These are phyloP conservation scores for Boechera retrofracta DNA, from an alignment of 345 rosid species.

Conservation along the genomic window DNA sequence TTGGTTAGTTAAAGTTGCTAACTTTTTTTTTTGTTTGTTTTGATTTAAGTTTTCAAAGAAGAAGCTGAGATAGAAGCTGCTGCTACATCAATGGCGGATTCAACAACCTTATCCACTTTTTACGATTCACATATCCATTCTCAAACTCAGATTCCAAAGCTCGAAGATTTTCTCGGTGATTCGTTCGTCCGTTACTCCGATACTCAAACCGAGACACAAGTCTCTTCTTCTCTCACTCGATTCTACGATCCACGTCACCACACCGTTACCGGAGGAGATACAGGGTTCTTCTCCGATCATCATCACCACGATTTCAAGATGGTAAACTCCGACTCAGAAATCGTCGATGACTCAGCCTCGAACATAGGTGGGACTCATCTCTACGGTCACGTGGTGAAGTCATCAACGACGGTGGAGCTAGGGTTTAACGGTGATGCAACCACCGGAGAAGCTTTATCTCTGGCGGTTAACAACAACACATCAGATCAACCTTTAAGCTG, in stretches of 20 bases:
- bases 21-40: not conserved
- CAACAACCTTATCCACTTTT: slow-evolving; percentile 49
- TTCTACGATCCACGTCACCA: slow-evolving; percentile 59
- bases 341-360: slow-evolving; percentile 68
- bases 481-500: not conserved
- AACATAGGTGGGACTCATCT: slow-evolving; percentile 49
- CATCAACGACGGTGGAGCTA: slow-evolving; percentile 52
- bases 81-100: slow-evolving; percentile 51
- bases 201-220: slow-evolving; percentile 70
- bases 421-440: slow-evolving; percentile 48
- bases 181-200: slow-evolving; percentile 58
- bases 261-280: not conserved
- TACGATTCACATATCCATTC: slow-evolving; percentile 52
- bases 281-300: slow-evolving; percentile 58
- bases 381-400: slow-evolving; percentile 52
- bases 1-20: slow-evolving; percentile 24
- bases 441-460: slow-evolving; percentile 57
- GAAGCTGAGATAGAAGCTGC: slow-evolving; percentile 43
- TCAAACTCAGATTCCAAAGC: slow-evolving; percentile 63
- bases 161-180: slow-evolving; percentile 86
- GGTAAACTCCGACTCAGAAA: slow-evolving; percentile 67
- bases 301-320: slow-evolving; percentile 62
- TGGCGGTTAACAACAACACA: slow-evolving; percentile 49
- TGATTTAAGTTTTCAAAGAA: slow-evolving; percentile 41
- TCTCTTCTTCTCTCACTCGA: slow-evolving; percentile 66